Conservation (phyloP, 495 filamentous ascomycete species). For the Letharia lupina region DNA sequence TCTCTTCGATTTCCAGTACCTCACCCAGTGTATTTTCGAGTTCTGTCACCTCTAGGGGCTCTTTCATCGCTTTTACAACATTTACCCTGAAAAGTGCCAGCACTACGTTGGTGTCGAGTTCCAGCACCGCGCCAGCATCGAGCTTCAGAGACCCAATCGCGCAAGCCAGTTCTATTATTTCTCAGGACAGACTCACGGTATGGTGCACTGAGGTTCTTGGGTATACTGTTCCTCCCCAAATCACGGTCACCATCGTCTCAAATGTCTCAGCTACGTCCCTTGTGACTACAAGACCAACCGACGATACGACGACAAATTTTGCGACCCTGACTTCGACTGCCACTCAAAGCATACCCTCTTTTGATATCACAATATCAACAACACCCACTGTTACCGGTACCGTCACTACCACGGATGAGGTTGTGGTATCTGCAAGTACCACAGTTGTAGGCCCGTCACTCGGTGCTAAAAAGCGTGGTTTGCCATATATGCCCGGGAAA, state of each 20-base stretch:
- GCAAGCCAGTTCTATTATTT: slow-evolving; percentile 9
- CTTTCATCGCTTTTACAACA: not conserved
- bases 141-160: not conserved
- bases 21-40: not conserved
- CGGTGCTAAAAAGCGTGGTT: not conserved
- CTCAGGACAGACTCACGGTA: not conserved
- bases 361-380: not conserved
- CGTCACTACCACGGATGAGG: not conserved
- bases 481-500: slow-evolving; percentile 1
- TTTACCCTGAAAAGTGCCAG: not conserved
- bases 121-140: not conserved
- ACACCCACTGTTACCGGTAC: slow-evolving; percentile 7
- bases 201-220: slow-evolving; percentile 16
- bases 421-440: not conserved
- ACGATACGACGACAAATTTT: not conserved
- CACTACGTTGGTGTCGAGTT: not conserved
- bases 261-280: not conserved
- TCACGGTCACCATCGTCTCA: not conserved
- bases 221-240: not conserved
- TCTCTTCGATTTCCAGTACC: not conserved
- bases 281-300: not conserved
- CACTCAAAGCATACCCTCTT: not conserved
- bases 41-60: not conserved
- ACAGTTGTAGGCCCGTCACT: slow-evolving; percentile 1
- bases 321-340: not conserved